Conservation (phyloP, 768 basidiomycete genomes). For the Lentinus tigrinus region DNA sequence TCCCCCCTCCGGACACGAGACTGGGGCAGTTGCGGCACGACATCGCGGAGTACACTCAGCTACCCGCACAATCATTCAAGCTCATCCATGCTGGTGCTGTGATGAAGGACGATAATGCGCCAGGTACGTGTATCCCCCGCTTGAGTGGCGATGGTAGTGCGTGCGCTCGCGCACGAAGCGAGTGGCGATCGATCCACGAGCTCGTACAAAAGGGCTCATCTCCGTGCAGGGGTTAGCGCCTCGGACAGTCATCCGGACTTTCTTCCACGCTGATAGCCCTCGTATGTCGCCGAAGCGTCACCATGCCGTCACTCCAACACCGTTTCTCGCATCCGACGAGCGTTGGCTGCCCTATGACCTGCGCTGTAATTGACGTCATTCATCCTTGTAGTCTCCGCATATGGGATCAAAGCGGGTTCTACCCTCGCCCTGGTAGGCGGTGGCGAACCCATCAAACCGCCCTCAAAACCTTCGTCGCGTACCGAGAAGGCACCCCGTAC, state of each 20-base stretch:
- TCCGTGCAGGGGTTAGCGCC: neutral
- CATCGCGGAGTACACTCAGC: slow-evolving; percentile 73
- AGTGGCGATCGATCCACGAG: slow-evolving; percentile 6
- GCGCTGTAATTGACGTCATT: slow-evolving; percentile 15
- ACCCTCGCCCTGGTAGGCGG: slow-evolving; percentile 70
- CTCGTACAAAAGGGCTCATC: neutral
- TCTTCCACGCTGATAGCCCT: neutral
- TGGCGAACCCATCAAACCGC: slow-evolving; percentile 25
- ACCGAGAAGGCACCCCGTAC: slow-evolving; percentile 33
- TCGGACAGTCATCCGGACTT: neutral
- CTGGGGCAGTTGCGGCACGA: slow-evolving; percentile 57
- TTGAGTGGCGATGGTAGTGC: neutral
- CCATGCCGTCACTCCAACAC: slow-evolving; percentile 17
- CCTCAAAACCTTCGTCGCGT: slow-evolving; percentile 26
- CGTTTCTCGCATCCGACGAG: neutral
- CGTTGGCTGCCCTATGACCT: slow-evolving; percentile 2
- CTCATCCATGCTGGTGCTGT: slow-evolving; percentile 89
- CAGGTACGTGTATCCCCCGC: slow-evolving; percentile 42
- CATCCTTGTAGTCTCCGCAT: slow-evolving; percentile 59
- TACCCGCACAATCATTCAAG: slow-evolving; percentile 72
- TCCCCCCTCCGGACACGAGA: slow-evolving; percentile 58
- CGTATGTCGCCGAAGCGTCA: slow-evolving; percentile 2
- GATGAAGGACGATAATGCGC: slow-evolving; percentile 78
- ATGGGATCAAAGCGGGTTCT: slow-evolving; percentile 67
- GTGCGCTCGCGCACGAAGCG: neutral